Conservation (phyloP, 176 grass and related monocot genomes). For the Eleusine coracana region DNA sequence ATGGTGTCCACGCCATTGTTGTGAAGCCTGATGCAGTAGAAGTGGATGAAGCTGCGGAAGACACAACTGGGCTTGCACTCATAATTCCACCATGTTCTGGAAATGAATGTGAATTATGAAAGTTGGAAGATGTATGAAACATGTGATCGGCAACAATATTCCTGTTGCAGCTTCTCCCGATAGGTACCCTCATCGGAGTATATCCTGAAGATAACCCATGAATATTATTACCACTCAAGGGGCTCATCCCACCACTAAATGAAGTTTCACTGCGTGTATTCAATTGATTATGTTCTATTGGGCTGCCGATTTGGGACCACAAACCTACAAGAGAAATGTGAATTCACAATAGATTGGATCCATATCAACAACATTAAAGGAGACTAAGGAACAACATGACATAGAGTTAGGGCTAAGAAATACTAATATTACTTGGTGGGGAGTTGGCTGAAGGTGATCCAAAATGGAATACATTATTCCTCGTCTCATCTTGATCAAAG, state of each 20-base stretch:
- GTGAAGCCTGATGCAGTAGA: slow-evolving; percentile 46
- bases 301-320: slow-evolving; percentile 53
- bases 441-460: slow-evolving; percentile 53
- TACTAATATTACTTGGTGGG: slow-evolving; percentile 46
- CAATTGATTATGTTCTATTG: slow-evolving; percentile 44
- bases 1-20: slow-evolving; percentile 36
- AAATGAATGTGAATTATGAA: slow-evolving; percentile 50
- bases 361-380: not conserved
- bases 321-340: slow-evolving; percentile 41
- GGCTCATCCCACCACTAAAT: slow-evolving; percentile 36
- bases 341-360: slow-evolving; percentile 19
- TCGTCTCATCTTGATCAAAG: slow-evolving; percentile 57
- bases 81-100: slow-evolving; percentile 45
- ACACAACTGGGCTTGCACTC: slow-evolving; percentile 27
- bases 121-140: slow-evolving; percentile 24
- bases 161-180: slow-evolving; percentile 48
- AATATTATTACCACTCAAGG: slow-evolving; percentile 42
- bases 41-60: slow-evolving; percentile 36
- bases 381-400: slow-evolving; percentile 7
- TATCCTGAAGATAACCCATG: slow-evolving; percentile 47
- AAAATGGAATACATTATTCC: slow-evolving; percentile 40
- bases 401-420: not conserved
- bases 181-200: slow-evolving; percentile 37
- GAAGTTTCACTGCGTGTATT: slow-evolving; percentile 38
- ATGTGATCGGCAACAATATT: slow-evolving; percentile 24